A percentile compares a stretch with the other conserved stretches of the same genome.
Conservation (phyloP, 2,329 filamentous ascomycete species). For the Gaeumannomyces sp. region DNA sequence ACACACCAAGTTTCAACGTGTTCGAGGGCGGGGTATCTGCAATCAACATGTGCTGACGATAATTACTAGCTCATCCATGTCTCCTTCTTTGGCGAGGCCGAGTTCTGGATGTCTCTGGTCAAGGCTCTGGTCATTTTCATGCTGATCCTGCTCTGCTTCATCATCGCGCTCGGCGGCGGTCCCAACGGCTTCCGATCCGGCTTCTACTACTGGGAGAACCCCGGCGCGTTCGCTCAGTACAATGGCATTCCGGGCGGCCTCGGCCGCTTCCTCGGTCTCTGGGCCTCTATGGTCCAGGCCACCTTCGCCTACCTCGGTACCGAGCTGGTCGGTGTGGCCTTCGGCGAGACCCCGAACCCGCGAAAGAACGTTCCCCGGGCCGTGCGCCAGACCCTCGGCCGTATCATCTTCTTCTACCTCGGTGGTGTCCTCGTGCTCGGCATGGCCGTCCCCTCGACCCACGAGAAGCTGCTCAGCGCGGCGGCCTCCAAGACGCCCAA, state of each 20-base stretch:
- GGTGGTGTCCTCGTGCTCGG: constrained; percentile 59
- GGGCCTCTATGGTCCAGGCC: constrained; percentile 31
- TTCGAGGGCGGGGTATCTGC: not conserved
- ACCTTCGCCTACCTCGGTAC: constrained; percentile 40
- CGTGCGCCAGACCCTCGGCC: constrained; percentile 63
- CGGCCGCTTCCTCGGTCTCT: constrained; percentile 25
- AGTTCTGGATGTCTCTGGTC: constrained; percentile 40
- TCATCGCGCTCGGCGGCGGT: constrained; percentile 51
- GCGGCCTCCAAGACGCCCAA: constrained; percentile 11
- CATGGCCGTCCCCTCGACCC: constrained; percentile 60
- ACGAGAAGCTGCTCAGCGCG: constrained; percentile 34
- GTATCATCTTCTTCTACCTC: constrained; percentile 64
- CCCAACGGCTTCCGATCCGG: constrained; percentile 40
- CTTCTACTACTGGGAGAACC: constrained; percentile 37
- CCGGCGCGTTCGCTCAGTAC: constrained; percentile 38
- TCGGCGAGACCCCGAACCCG: constrained; percentile 63
- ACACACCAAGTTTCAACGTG: not conserved
- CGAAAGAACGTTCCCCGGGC: constrained; percentile 60
- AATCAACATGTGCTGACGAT: not conserved
- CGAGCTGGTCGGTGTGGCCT: constrained; percentile 62
- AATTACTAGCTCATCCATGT: constrained; percentile 28
- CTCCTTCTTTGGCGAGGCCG: constrained; percentile 37
- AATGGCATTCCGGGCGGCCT: constrained; percentile 36
- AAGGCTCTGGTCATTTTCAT: constrained; percentile 47
- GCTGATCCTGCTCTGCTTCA: constrained; percentile 50